A percentile compares a stretch with the other conserved stretches of the same genome.
phyloP scores from a whole-genome alignment of 164 flowering plant species.

The Cinnamomum chago region DNA sequence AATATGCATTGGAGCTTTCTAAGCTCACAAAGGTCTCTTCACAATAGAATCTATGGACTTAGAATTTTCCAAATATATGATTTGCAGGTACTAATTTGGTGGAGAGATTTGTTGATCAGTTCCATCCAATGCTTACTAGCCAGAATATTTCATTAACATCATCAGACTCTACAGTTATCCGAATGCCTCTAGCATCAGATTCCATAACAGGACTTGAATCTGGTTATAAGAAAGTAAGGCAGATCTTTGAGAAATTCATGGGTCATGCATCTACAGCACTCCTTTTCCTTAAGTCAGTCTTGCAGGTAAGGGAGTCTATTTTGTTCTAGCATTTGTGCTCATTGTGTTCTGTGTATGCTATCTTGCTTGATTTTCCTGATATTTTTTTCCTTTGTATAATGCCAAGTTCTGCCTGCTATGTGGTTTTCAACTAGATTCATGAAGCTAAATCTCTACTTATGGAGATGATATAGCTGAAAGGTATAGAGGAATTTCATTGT shows the following conservation, averaged over 20 bases:
- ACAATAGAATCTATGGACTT: too few species aligned
- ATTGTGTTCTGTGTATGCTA: background rate
- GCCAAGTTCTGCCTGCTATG: background rate
- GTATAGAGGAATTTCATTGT: background rate
- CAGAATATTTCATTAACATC: constrained; percentile 53
- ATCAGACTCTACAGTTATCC: constrained; percentile 63
- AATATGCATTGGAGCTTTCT: background rate
- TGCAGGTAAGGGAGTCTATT: constrained; percentile 53
- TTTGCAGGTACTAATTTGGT: constrained; percentile 72
- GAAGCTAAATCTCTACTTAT: background rate
- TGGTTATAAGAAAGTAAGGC: constrained; percentile 45
- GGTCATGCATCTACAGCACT: constrained; percentile 68
- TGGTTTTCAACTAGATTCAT: background rate
- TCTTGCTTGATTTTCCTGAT: too few species aligned
- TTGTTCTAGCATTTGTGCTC: background rate
- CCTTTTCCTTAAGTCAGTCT: constrained; percentile 74
- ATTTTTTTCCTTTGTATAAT: background rate
- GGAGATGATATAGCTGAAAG: background rate
- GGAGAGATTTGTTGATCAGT: constrained; percentile 81
- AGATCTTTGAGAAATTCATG: constrained; percentile 50
- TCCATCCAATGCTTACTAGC: constrained; percentile 71
- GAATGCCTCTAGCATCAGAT: constrained; percentile 85
- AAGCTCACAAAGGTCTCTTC: too few species aligned
- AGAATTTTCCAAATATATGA: background rate
- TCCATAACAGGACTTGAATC: constrained; percentile 55